These are phyloP conservation scores for Aspergillus terreus DNA, from an alignment of 2,329 filamentous ascomycete species.

Conservation along the genomic window DNA sequence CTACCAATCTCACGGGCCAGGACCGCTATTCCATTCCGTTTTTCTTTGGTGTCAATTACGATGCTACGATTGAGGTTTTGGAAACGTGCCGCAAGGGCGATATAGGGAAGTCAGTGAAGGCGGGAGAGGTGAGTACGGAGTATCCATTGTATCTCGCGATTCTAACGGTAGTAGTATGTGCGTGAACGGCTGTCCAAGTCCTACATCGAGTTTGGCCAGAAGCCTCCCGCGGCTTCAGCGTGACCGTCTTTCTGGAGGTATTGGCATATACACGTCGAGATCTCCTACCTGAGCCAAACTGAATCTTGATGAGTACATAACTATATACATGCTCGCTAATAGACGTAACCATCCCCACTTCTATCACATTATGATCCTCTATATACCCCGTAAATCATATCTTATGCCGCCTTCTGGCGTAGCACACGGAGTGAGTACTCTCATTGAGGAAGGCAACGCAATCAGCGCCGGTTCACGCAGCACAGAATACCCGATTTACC, in stretches of 20 bases:
- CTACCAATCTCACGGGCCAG: slow-evolving; percentile 36
- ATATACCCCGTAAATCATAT: slow-evolving; percentile 1
- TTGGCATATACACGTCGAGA: not conserved
- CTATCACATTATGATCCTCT: not conserved
- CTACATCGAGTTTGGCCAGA: not conserved
- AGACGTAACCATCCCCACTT: not conserved
- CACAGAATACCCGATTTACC: slow-evolving; percentile 93
- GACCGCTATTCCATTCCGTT: slow-evolving; percentile 41
- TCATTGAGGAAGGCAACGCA: no score
- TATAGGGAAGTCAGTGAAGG: not conserved
- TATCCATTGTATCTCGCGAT: not conserved
- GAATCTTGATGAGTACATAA: not conserved
- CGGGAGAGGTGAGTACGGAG: not conserved
- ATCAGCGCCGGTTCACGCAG: slow-evolving; percentile 50
- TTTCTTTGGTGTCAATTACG: slow-evolving; percentile 35
- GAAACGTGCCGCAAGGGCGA: not conserved
- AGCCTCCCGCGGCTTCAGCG: not conserved
- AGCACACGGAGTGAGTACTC: no score
- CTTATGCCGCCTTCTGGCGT: not conserved
- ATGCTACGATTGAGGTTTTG: not conserved
- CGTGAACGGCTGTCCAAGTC: not conserved
- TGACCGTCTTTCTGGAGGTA: not conserved
- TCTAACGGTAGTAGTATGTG: not conserved
- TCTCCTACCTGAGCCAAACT: not conserved
- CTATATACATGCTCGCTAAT: not conserved